Conservation (phyloP, 176 grass and related monocot genomes). For the Dactylis glomerata region DNA sequence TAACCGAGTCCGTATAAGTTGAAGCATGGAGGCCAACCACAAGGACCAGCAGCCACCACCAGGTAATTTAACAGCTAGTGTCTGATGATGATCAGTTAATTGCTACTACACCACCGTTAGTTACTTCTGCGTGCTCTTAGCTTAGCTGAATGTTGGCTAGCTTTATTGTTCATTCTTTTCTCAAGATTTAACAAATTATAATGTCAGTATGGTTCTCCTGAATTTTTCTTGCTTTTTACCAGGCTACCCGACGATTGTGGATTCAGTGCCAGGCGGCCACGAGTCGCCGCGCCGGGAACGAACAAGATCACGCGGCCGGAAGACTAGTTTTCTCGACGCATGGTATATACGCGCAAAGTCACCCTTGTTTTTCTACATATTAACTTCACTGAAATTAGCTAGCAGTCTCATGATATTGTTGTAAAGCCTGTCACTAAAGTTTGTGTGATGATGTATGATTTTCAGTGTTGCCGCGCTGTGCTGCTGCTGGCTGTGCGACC, state of each 20-base stretch:
- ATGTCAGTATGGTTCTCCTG: not conserved
- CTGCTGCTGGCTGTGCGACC: conserved; percentile 47
- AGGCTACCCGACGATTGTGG: conserved; percentile 18
- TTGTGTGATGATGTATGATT: not conserved
- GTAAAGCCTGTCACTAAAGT: not conserved
- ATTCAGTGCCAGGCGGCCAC: not conserved
- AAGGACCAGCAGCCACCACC: conserved; percentile 18
- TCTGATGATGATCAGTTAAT: not conserved
- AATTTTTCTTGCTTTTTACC: not conserved
- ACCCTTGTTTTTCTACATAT: not conserved
- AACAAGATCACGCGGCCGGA: not conserved
- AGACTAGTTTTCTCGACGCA: conserved; percentile 33
- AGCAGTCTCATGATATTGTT: not conserved
- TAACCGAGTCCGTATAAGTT: not conserved
- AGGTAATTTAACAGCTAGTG: too few species aligned
- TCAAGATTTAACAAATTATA: too few species aligned
- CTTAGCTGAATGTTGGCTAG: not conserved
- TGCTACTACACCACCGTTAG: not conserved
- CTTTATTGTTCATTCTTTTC: not conserved
- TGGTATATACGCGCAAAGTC: not conserved
- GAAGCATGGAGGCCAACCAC: conserved; percentile 28
- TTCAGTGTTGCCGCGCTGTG: conserved; percentile 35
- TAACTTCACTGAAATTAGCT: too few species aligned
- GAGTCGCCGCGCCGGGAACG: not conserved
- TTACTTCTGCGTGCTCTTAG: not conserved